Evolutionary conservation across 1,284 basidiomycete species (phyloP).

Genomic region (Clitocybe nebularis): DNA sequence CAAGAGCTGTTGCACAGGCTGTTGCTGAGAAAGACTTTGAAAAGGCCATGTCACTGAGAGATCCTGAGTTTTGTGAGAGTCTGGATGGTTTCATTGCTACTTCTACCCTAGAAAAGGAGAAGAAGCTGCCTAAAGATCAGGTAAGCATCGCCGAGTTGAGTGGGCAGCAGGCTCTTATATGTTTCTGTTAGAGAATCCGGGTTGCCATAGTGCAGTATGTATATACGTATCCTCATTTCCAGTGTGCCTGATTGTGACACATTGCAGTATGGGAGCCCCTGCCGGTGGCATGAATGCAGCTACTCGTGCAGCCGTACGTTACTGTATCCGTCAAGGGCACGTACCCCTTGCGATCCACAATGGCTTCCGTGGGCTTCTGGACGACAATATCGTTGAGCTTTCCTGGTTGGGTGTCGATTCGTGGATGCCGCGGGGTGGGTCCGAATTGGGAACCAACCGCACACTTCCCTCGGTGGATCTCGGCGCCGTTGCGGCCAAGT

Average conservation of each 20-base stretch:
- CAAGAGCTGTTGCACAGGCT: constrained; percentile 80
- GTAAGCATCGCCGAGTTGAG: constrained; percentile 31
- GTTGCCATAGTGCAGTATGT: constrained; percentile 92
- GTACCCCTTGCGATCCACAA: constrained; percentile 90
- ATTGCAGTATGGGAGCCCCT: constrained; percentile 83
- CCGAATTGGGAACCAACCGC: constrained; percentile 96
- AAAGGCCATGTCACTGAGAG: constrained; percentile 84
- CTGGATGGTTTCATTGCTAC: constrained; percentile 81
- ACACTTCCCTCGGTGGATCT: constrained; percentile 83
- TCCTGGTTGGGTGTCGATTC: constrained; percentile 98
- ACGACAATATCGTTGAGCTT: constrained; percentile 82
- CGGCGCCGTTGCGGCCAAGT: constrained; percentile 82
- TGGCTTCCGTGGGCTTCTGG: constrained; percentile 91
- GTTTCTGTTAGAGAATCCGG: constrained; percentile 62
- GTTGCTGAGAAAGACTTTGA: constrained; percentile 85
- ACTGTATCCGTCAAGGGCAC: constrained; percentile 91
- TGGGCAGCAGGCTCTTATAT: constrained; percentile 2
- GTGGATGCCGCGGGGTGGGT: constrained; percentile 97
- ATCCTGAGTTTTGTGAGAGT: constrained; percentile 89
- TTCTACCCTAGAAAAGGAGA: constrained; percentile 59
- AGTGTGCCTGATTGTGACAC: neutral
- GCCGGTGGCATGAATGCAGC: constrained; percentile 99
- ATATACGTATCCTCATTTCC: neutral
- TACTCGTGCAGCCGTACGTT: constrained; percentile 90
- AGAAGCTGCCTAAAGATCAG: constrained; percentile 60